Conservation (phyloP, 2,329 filamentous ascomycete genomes). For the Dothidotthia symphoricarpi region DNA sequence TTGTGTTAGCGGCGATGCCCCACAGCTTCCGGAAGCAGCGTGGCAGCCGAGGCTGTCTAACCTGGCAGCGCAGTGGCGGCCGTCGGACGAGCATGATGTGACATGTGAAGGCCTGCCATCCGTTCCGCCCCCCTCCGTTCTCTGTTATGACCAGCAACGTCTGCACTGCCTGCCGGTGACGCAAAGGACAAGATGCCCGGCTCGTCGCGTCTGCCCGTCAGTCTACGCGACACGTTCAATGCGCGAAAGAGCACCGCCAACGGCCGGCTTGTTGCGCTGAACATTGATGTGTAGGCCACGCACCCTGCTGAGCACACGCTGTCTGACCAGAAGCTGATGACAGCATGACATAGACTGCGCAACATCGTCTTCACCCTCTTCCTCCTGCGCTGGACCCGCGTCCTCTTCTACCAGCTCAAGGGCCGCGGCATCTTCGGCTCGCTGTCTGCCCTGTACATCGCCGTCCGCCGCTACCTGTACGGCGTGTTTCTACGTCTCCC, state of each 20-base stretch:
- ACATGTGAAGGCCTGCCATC: constrained; percentile 10
- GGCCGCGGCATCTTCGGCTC: constrained; percentile 86
- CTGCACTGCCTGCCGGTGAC: not conserved
- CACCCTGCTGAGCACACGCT: constrained; percentile 33
- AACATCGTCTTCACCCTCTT: constrained; percentile 90
- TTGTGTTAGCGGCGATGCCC: not conserved
- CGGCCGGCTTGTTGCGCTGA: constrained; percentile 58
- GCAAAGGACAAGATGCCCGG: constrained; percentile 45
- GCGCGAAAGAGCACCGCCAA: constrained; percentile 59
- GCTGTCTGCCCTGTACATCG: constrained; percentile 69
- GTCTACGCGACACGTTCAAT: constrained; percentile 65
- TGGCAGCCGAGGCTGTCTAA: constrained; percentile 2
- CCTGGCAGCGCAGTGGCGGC: not conserved
- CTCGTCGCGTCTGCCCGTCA: constrained; percentile 68
- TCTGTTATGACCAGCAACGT: constrained; percentile 3
- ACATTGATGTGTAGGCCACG: constrained; percentile 63
- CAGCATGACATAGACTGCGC: constrained; percentile 58
- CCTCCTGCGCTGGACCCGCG: constrained; percentile 76
- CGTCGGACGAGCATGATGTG: not conserved
- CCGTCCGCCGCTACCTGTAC: constrained; percentile 71
- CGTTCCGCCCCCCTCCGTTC: constrained; percentile 2
- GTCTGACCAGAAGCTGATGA: no score
- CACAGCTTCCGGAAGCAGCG: constrained; percentile 4
- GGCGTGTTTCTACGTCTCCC: constrained; percentile 82
- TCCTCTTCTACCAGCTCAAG: constrained; percentile 77